These are phyloP conservation scores for Aspergillus sp. DNA, from an alignment of 2,329 filamentous ascomycete genomes.

Conservation along the genomic window DNA sequence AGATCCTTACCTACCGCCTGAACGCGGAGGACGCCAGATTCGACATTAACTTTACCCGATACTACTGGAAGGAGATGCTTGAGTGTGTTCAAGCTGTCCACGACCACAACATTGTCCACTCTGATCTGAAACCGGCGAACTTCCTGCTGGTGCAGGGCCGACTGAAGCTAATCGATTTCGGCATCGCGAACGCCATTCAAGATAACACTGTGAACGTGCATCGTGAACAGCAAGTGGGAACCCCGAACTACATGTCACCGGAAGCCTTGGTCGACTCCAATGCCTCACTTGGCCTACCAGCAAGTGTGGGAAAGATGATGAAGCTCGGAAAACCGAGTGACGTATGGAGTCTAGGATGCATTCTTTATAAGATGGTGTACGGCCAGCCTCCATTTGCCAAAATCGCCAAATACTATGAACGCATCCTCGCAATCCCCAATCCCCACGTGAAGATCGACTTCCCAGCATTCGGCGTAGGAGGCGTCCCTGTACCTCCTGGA, in stretches of 20 bases:
- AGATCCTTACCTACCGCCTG: slow-evolving; percentile 73
- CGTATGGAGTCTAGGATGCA: slow-evolving; percentile 94
- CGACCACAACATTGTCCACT: slow-evolving; percentile 88
- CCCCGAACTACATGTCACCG: slow-evolving; percentile 98
- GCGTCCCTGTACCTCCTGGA: slow-evolving; percentile 55
- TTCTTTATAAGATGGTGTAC: slow-evolving; percentile 97
- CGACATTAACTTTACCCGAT: slow-evolving; percentile 89
- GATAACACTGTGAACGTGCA: slow-evolving; percentile 98
- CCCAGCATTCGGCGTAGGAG: slow-evolving; percentile 48
- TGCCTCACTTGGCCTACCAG: slow-evolving; percentile 55
- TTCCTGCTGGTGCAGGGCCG: slow-evolving; percentile 89
- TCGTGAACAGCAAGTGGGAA: slow-evolving; percentile 91
- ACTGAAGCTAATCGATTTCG: slow-evolving; percentile 96
- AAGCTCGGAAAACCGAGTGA: slow-evolving; percentile 95
- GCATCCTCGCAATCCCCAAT: slow-evolving; percentile 63
- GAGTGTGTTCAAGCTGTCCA: slow-evolving; percentile 92
- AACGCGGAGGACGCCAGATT: slow-evolving; percentile 73
- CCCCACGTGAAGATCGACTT: slow-evolving; percentile 52
- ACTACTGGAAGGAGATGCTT: slow-evolving; percentile 99
- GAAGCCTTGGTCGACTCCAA: slow-evolving; percentile 91
- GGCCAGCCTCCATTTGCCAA: slow-evolving; percentile 95
- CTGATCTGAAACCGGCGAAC: slow-evolving; percentile 94
- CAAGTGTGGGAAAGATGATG: slow-evolving; percentile 70
- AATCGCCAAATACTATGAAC: slow-evolving; percentile 81
- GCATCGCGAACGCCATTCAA: slow-evolving; percentile 96